These are phyloP conservation scores for Starmerella kuoi DNA, from an alignment of 805 yeast genomes.

Conservation along the genomic window DNA sequence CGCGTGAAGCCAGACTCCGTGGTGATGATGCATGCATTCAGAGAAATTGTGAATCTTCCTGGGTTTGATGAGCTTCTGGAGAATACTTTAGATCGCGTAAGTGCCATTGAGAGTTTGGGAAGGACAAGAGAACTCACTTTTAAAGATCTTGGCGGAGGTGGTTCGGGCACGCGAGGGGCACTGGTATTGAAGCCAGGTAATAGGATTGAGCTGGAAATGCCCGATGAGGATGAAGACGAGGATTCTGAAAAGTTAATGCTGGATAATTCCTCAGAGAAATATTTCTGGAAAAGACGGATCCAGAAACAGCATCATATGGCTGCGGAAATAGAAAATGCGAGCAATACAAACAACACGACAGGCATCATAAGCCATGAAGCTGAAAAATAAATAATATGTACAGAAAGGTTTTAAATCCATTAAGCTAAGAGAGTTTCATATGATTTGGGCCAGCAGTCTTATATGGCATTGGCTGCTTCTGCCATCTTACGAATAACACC, in stretches of 20 bases:
- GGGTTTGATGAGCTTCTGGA: conserved; percentile 55
- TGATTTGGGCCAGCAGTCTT: too few species aligned
- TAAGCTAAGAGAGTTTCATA: too few species aligned
- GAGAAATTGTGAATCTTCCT: conserved; percentile 60
- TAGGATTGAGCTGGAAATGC: conserved; percentile 18
- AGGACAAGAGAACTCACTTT: conserved; percentile 65
- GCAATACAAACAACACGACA: too few species aligned
- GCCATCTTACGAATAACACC: conserved; percentile 58
- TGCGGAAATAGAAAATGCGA: too few species aligned
- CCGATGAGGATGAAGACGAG: conserved; percentile 22
- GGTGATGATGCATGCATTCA: conserved; percentile 83
- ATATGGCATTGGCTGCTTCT: conserved; percentile 6
- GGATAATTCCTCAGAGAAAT: conserved; percentile 15
- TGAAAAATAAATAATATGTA: too few species aligned
- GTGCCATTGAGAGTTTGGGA: conserved; percentile 63
- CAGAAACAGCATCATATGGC: too few species aligned
- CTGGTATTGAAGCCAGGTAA: conserved; percentile 16
- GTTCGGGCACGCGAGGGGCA: conserved; percentile 18
- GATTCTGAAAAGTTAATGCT: conserved; percentile 19
- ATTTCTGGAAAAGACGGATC: conserved; percentile 19
- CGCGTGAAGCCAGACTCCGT: conserved; percentile 67
- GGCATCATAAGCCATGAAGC: too few species aligned
- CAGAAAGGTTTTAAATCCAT: too few species aligned
- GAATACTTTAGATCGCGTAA: conserved; percentile 55
- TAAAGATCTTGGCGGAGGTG: conserved; percentile 45